Evolutionary conservation across 2,329 filamentous ascomycete species (phyloP).

Genomic region (Alternaria angustiovoidea): DNA sequence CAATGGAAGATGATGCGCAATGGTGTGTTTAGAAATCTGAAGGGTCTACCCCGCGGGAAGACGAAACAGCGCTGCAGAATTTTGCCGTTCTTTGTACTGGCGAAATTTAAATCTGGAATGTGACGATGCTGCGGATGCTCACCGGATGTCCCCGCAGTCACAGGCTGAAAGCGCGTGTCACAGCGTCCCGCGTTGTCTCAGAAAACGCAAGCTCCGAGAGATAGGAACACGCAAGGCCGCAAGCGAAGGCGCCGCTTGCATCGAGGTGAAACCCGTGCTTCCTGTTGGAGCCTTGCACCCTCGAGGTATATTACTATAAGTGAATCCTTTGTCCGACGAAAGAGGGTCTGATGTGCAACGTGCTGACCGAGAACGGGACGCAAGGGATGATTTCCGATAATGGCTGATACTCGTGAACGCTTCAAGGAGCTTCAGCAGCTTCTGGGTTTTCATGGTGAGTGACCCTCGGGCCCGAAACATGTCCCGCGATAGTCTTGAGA

Average conservation of each 20-base stretch:
- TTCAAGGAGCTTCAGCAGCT: constrained; percentile 2
- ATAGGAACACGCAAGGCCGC: constrained; percentile 5
- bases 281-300: constrained; percentile 4
- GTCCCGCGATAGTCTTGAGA: constrained; percentile 4
- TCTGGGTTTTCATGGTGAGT: constrained; percentile 14
- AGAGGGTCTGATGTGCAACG: constrained; percentile 15
- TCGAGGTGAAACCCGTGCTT: constrained; percentile 13
- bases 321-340: constrained; percentile 8
- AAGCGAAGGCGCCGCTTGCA: constrained; percentile 12
- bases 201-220: constrained; percentile 10
- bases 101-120: neutral
- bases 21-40: constrained; percentile 6
- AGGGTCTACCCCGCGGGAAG: constrained; percentile 5
- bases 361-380: constrained; percentile 8
- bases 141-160: constrained; percentile 15
- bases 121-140: constrained; percentile 6
- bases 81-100: neutral
- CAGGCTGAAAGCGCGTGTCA: constrained; percentile 9
- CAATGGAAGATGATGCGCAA: constrained; percentile 1
- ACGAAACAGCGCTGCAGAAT: constrained; percentile 6
- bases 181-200: constrained; percentile 20
- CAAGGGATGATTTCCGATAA: constrained; percentile 1
- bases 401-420: constrained; percentile 6
- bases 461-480: constrained; percentile 8
- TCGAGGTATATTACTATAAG: constrained; percentile 17